Percentiles rank a stretch among this genome's conserved stretches.
phyloP scores from a whole-genome alignment of 108 stramenopile genomes.

The Cyclotella atomus region DNA sequence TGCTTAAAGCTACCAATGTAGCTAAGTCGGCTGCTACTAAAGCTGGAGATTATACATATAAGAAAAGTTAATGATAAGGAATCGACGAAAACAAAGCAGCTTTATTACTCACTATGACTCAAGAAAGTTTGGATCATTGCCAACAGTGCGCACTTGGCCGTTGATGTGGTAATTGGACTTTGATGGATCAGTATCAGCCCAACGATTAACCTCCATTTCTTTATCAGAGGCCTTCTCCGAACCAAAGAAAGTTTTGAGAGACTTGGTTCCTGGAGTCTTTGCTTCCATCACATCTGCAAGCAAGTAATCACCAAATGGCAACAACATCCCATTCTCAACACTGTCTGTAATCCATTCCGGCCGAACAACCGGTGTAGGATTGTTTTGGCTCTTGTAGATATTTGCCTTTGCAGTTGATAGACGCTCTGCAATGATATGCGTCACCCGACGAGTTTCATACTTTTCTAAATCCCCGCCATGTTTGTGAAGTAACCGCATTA shows the following conservation, averaged over 20 bases:
- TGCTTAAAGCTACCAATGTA: slow-evolving; percentile 88
- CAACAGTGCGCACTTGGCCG: slow-evolving; percentile 54
- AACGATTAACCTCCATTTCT: slow-evolving; percentile 44
- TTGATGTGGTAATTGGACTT: slow-evolving; percentile 39
- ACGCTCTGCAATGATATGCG: slow-evolving; percentile 80
- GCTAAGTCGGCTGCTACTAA: slow-evolving; percentile 67
- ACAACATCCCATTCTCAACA: slow-evolving; percentile 48
- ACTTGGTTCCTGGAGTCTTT: slow-evolving; percentile 31
- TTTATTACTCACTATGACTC: slow-evolving; percentile 50
- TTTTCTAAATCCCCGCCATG: slow-evolving; percentile 84
- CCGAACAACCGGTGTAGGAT: slow-evolving; percentile 62
- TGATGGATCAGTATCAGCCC: slow-evolving; percentile 27
- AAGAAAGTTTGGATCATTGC: slow-evolving; percentile 84
- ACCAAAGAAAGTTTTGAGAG: slow-evolving; percentile 41
- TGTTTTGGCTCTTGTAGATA: slow-evolving; percentile 69
- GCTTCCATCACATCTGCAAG: slow-evolving; percentile 51
- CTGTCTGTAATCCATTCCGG: slow-evolving; percentile 82
- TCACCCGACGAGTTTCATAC: slow-evolving; percentile 82
- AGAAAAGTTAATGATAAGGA: neutral
- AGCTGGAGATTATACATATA: slow-evolving; percentile 17
- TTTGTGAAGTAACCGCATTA: slow-evolving; percentile 74
- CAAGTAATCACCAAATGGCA: slow-evolving; percentile 76
- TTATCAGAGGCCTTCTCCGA: neutral
- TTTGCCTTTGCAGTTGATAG: slow-evolving; percentile 81
- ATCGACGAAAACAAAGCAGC: neutral